A percentile compares a stretch with the other conserved stretches of the same genome.
These are phyloP conservation scores for Scedosporium apiospermum DNA, from an alignment of 2,329 filamentous ascomycete genomes.

Conservation along the genomic window DNA sequence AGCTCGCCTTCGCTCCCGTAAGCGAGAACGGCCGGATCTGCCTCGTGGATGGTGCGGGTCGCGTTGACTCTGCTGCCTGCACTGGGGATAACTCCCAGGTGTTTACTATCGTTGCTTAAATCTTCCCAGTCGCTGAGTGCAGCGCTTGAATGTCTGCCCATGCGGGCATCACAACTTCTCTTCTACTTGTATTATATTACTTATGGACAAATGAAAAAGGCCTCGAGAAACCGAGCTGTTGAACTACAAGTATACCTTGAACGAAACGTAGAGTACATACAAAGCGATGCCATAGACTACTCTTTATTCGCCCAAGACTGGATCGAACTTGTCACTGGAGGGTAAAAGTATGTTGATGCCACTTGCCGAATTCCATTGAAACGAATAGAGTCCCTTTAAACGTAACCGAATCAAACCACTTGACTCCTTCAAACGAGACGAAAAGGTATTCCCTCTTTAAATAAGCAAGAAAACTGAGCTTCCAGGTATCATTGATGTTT, in stretches of 20 bases:
- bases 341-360: too few species aligned
- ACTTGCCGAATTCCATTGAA: too few species aligned
- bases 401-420: too few species aligned
- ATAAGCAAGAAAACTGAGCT: too few species aligned
- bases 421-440: too few species aligned
- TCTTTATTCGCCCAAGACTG: too few species aligned
- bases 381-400: too few species aligned
- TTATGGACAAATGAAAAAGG: background rate
- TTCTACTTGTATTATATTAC: background rate
- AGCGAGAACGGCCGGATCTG: conserved; percentile 34
- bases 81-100: conserved; percentile 6
- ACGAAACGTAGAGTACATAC: too few species aligned
- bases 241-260: background rate
- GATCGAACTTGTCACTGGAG: too few species aligned
- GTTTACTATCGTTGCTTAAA: conserved; percentile 10
- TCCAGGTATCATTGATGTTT: too few species aligned
- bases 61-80: conserved; percentile 12
- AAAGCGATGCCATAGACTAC: too few species aligned
- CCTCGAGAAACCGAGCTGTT: background rate
- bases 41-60: conserved; percentile 26
- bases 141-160: background rate
- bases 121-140: background rate
- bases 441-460: too few species aligned
- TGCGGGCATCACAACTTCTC: background rate
- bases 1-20: conserved; percentile 33